Conservation (phyloP, 2,329 filamentous ascomycete species). For the Penicillium sp. region DNA sequence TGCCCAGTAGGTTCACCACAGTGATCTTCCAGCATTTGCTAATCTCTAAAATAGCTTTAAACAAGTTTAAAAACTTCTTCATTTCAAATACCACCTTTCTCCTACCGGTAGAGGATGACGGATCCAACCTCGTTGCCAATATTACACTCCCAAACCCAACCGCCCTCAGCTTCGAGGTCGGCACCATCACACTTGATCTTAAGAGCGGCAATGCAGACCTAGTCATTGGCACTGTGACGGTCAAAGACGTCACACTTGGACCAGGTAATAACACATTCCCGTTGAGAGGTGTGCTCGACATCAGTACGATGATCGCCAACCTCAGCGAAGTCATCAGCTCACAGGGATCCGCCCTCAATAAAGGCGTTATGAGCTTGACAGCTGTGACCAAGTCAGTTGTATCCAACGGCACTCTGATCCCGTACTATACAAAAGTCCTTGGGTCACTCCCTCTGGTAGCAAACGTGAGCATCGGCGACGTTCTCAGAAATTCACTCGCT, state of each 20-base stretch:
- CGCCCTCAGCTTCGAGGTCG: constrained; percentile 21
- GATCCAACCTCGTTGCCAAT: constrained; percentile 23
- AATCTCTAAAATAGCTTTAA: constrained; percentile 14
- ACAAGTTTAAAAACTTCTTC: constrained; percentile 19
- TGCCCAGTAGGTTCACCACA: constrained; percentile 8
- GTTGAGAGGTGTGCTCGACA: constrained; percentile 17
- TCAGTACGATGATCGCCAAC: constrained; percentile 14
- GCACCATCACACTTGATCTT: constrained; percentile 20
- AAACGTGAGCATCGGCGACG: constrained; percentile 13
- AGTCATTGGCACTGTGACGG: constrained; percentile 18
- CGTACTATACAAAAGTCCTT: constrained; percentile 23
- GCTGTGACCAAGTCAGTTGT: constrained; percentile 12
- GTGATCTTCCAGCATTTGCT: not conserved
- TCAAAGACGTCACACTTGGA: constrained; percentile 15
- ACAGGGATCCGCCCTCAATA: constrained; percentile 12
- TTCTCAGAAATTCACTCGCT: constrained; percentile 19
- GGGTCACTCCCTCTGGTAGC: constrained; percentile 15
- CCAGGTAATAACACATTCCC: constrained; percentile 24
- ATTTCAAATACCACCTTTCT: constrained; percentile 21
- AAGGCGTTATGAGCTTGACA: constrained; percentile 12
- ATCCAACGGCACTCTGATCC: constrained; percentile 17
- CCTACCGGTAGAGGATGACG: constrained; percentile 18
- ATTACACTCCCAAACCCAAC: constrained; percentile 22
- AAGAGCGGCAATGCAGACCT: constrained; percentile 16
- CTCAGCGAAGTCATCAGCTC: constrained; percentile 15